Evolutionary conservation across 768 basidiomycete genomes (phyloP).

Genomic region (Phylloporus arenicola): DNA sequence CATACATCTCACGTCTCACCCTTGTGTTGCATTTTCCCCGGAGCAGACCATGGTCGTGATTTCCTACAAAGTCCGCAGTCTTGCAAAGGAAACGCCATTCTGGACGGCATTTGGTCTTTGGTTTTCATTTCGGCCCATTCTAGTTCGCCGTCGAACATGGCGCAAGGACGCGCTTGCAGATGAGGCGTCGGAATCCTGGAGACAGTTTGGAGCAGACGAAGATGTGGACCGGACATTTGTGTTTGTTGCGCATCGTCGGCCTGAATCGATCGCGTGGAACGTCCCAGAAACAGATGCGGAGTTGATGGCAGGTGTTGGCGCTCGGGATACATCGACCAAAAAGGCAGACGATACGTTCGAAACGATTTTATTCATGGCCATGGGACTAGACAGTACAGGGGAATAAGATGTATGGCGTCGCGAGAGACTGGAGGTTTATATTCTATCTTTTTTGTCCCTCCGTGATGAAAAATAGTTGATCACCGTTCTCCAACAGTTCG

Average conservation of each 20-base stretch:
- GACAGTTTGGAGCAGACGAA: slow-evolving; percentile 39
- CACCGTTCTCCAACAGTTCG: no score
- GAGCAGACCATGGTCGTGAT: slow-evolving; percentile 44
- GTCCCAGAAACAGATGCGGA: slow-evolving; percentile 49
- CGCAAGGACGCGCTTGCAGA: background rate
- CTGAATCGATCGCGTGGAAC: slow-evolving; percentile 53
- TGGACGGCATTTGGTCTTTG: slow-evolving; percentile 79
- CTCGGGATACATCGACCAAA: slow-evolving; percentile 34
- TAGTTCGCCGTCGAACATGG: slow-evolving; percentile 21
- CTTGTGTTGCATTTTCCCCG: slow-evolving; percentile 26
- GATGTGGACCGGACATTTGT: slow-evolving; percentile 44
- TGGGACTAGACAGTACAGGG: slow-evolving; percentile 13
- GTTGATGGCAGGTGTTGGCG: slow-evolving; percentile 54
- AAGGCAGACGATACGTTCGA: slow-evolving; percentile 73
- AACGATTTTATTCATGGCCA: slow-evolving; percentile 45
- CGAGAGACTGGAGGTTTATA: background rate
- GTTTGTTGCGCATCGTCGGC: slow-evolving; percentile 54
- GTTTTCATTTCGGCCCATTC: slow-evolving; percentile 61
- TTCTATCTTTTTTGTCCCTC: no score
- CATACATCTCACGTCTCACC: slow-evolving; percentile 60
- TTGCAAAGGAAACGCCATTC: slow-evolving; percentile 67
- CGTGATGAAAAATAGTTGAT: no score
- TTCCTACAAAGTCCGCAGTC: slow-evolving; percentile 73
- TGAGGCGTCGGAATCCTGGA: slow-evolving; percentile 27
- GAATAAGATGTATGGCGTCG: background rate